Evolutionary conservation across 2,329 filamentous ascomycete species (phyloP), one percentile per base, ranked within the genome.

Genomic region (Apiospora phragmitis): DNA sequence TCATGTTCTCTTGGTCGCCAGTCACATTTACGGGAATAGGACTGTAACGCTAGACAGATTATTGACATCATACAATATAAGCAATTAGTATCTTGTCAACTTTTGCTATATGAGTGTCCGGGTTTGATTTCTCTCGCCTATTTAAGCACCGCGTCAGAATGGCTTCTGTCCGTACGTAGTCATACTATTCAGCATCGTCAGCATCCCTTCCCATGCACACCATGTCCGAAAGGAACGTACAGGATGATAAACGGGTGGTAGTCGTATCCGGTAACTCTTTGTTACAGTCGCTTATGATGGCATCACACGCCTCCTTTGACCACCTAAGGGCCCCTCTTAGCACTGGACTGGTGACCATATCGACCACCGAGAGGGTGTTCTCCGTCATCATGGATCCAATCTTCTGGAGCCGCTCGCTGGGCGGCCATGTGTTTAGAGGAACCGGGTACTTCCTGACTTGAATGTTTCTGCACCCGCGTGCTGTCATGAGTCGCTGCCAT

Each of bases 171-270:
- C 26, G 7, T 67, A 67, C 21, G 45, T 67, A 3, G 65, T 67
- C 26, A 45, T 67, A 11, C 65, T 67, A 1, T 3, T 9, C 32
- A 3, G n/a, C 7, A 35, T 35, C 16, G 32, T 43, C 26, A 47
- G 29, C n/a, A 32, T 1, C 8, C 5, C 1, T 7, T 16, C 16
- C 9, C 14, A 8, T 21, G 16, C 14, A 32, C 16, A 47, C 24
- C 26, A 14, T 35, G 4, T 1, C 2, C 26, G 59, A 29, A 21
- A 76, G 73, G 29, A n/a, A 21, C 77, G 73, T 71, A 79, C 77
- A 79, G 55, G 12, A 77, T 79, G 71, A 77, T 75, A 65, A 75
- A 79, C 5, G 75, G 77, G 49, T 79, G 77, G 32, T 77, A 75
- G 71, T 73, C 42, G 76, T 74, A 66, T 79, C 75, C 38, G 72